Base-by-base conservation (phyloP, 495 filamentous ascomycete genomes). In the Wilcoxina mikolae region DNA sequence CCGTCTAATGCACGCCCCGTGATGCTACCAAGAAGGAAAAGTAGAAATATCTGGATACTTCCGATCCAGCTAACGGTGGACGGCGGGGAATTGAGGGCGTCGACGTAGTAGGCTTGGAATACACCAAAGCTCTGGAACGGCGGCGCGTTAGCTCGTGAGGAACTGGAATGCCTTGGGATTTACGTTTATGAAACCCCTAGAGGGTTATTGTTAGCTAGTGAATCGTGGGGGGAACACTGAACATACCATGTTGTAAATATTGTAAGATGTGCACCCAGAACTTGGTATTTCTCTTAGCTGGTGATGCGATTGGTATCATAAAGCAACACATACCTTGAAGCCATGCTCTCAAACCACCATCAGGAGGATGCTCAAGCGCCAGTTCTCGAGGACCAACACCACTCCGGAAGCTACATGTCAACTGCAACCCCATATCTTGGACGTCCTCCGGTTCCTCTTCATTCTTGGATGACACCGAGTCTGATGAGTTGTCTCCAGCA, bases 61-160 rank as follows among this genome's bases (percentile, higher is more conserved):
- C 83, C 81, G 42, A 90, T 80, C 83, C 84, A 88, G 1, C 82
- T 83, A 51, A 91, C 78, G 41, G 79, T 74, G 0, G 82, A 83
- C 0, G 82, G 78, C 0, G 79, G 56, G 4, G 73, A 71, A 3
- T 58, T 45, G 1, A 77, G 57, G 3, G 66, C 64, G n/a, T 73
- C 61, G 10, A 75, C 74, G 63, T 90, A 93, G 70, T 90, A 83
- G 0, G 79, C 72, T 57, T 93, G 87, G 65, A 89, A 93, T 1
- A 87, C 73, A 15, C 86, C 85, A 58, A 86, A 90, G 24, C 79
- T 81, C 62, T 80, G 78, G 65, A 84, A 0, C 25, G 61, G 44
- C 52, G 62, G n/a, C n/a, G 53, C 53, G 54, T 50, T 22, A 20
- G 22, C 17, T 51, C 15, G 23, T 7, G n/a, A 54, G 3, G 20